Conservation (phyloP, 345 rosid genomes). For the Eucalyptus caleyi region DNA sequence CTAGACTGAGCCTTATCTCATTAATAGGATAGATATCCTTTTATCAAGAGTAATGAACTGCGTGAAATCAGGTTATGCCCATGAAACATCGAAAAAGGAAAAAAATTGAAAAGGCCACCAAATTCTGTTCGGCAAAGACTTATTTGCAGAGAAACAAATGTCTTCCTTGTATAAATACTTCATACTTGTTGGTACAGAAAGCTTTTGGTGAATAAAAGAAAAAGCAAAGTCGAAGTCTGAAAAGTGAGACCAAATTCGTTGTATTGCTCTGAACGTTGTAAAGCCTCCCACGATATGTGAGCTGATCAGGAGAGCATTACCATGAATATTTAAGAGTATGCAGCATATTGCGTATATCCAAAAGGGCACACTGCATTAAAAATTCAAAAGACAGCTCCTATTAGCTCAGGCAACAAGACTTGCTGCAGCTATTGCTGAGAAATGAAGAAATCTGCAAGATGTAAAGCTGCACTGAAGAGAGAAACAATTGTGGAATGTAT, state of each 20-base stretch:
- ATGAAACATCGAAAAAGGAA: not conserved
- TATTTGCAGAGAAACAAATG: not conserved
- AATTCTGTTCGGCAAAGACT: not conserved
- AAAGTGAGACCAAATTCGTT: not conserved
- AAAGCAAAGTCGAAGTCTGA: not conserved
- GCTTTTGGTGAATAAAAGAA: not conserved
- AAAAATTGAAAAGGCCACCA: not conserved
- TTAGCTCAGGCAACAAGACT: not conserved
- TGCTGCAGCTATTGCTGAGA: not conserved
- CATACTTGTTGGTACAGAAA: not conserved
- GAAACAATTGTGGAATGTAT: not conserved
- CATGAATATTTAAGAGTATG: constrained; percentile 53
- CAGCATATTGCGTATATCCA: constrained; percentile 54
- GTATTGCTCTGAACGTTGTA: not conserved
- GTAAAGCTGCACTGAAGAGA: not conserved
- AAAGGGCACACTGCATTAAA: constrained; percentile 46
- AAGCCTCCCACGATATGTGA: not conserved
- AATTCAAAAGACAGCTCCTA: not conserved
- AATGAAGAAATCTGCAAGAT: not conserved
- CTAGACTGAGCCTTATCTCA: not conserved
- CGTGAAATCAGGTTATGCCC: not conserved
- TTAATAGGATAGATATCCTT: not conserved
- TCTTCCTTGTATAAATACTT: not conserved
- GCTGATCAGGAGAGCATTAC: constrained; percentile 15
- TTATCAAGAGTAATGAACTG: not conserved